Base-by-base conservation (phyloP, 177 flowering plant genomes). In the Tripterygium wilfordii region DNA sequence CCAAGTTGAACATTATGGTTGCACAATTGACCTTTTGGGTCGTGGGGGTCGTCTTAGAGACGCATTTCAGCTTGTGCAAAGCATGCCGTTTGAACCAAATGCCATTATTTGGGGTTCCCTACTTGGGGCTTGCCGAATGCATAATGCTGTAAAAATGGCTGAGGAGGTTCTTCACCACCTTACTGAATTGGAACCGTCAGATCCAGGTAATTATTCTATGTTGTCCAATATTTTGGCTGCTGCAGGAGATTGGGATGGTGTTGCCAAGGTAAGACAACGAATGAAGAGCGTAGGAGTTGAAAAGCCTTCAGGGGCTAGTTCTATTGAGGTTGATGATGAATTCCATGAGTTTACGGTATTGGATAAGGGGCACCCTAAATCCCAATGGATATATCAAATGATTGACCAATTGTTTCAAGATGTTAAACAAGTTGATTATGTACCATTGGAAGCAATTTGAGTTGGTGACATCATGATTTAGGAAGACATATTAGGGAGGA, bases 81-180 rank as follows among this genome's bases (percentile, higher is more conserved):
- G 32, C 58, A 88, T 91, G 98, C 96, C 95, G 6, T 22, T 88
- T 62, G 74, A 88, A 64, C 90, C 95, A 27, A 88, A 91, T 72
- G 79, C 64, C 3, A 64, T 83, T 48, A 85, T 91, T 13, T 88
- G 79, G 95, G 85, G 95, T 20, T 72, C 88, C 42, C 91, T 90
- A 50, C 65, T 88, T 54, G 86, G 74, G 21, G 95, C 94, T 16
- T 91, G 96, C 58, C 62, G 83, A 17, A 56, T 70, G 76, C 95
- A 91, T 52, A 74, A 77, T 53, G 66, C 74, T 26, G 66, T 64
- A 15, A 77, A 46, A 36, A 67, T 85, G 43, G 95, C 90, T 19
- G 69, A 72, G 51, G 74, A 71, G 38, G 79, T 75, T 25, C 49
- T 65, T 31, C 58, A 77, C 28, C 68, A 47, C n/a, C 60, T 85